Evolutionary conservation across 2,329 filamentous ascomycete genomes (phyloP), one percentile per base, ranked within the genome.

Genomic region (Onygenales sp.): DNA sequence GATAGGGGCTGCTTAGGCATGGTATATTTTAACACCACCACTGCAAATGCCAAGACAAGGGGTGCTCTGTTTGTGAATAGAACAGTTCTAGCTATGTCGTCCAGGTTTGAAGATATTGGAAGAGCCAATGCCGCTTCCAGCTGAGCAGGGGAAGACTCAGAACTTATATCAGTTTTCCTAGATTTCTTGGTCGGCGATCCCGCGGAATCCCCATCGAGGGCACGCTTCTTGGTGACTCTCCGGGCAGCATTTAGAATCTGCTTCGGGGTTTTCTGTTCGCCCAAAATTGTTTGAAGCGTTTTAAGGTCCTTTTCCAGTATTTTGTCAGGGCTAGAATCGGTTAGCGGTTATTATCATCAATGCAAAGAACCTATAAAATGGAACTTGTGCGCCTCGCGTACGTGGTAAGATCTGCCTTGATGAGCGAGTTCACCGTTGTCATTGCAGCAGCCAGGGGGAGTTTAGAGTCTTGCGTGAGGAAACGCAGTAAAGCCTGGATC

Each of bases 1-100:
- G 87, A 93, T 2, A 85, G 76, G 2, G 89, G 89, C 65, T 95
- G 90, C 59, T 87, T 84, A 0, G 89, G 87, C 85, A 91, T 92
- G 0, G 88, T 94, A 64, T 86, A 84, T 45, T 86, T 84, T 46
- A 94, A 66, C 48, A 92, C 66, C 55, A 83, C 80, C 11, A 89
- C 80, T 0, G 86, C 83, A 68, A 94, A 94, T 0, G 89, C 89
- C 5, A 95, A 76, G 1, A 95, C 83, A 1, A 95, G 72, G 1
- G 90, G 89, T 2, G 90, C 89, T 41, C 90, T 78, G 63, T 95
- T 94, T 0, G 88, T 93, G 57, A 84, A 73, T 1, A 95, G 60
- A 0, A 75, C 72, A 1, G 80, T 80, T 2, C 71, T 67, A 11
- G 75, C 72, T 4, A 95, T 80, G 7, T 76, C 70, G 1, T 80